Base-by-base conservation (phyloP, 202 grass and related monocot species). In the Panicum hallii region DNA sequence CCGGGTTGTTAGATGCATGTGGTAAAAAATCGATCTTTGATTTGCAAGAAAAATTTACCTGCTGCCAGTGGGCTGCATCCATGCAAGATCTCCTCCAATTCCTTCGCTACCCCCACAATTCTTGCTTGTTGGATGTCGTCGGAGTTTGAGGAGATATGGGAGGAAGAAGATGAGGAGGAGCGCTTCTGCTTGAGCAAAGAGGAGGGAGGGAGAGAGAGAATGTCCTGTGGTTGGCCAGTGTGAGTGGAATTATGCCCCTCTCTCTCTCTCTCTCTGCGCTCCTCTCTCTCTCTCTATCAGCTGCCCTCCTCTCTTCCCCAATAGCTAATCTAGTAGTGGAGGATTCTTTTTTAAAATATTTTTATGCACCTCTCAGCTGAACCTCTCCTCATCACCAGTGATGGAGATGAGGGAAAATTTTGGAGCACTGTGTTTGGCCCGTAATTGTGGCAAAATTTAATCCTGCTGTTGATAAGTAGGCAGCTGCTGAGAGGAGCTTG, bases 1-100 rank as follows among this genome's bases (percentile, higher is more conserved):
- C 36, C 1, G 9, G 42, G 68, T 82, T 46, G 36, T 38, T 30
- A 58, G 66, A 47, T 58, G 61, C 78, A 60, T 58, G 32, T 16
- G 73, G 3, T 47, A 66, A 74, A 64, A 9, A 88, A 72, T 47
- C 47, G 83, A 86, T 77, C 46, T 86, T 83, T 76, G 67, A n/a
- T 82, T 81, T 30, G 72, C 53, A 57, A 69, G 71, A 52, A 11
- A 43, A 75, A 83, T 73, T 87, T 90, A 93, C 92, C 91, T 97
- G 91, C 79, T 89, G 91, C 94, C 94, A 94, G 77, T 83, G 94
- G 77, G 88, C 83, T 77, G 91, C 77, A 92, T 97, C 94, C 94
- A 94, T 97, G 77, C 85, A 81, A 90, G 70, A 66, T 42, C 75
- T 79, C 73, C 75, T 80, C 52, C 60, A 82, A 75, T 47, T 52